Conservation (phyloP, 768 basidiomycete species). For the Leccinum obscurum region DNA sequence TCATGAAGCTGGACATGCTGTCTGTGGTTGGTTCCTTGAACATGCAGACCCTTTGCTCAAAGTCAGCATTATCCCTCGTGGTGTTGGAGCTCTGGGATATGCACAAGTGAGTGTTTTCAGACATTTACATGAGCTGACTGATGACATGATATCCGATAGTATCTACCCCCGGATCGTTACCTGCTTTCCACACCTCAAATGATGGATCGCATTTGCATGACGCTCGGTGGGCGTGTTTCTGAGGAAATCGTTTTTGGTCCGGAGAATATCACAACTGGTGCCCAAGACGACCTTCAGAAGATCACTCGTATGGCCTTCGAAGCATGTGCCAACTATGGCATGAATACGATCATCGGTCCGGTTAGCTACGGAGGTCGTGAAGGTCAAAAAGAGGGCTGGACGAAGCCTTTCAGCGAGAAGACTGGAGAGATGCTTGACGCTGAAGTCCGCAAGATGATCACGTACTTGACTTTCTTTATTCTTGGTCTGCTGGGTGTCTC, state of each 20-base stretch:
- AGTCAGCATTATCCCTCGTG: constrained; percentile 97
- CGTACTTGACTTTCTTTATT: constrained; percentile 40
- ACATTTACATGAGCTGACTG: constrained; percentile 1
- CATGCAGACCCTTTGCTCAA: constrained; percentile 96
- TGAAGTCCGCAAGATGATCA: constrained; percentile 96
- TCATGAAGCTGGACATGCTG: constrained; percentile 98
- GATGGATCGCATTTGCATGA: constrained; percentile 96
- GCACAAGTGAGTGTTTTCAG: constrained; percentile 65
- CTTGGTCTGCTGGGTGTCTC: constrained; percentile 5
- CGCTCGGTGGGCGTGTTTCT: constrained; percentile 93
- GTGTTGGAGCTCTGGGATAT: constrained; percentile 93
- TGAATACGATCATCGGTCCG: constrained; percentile 93
- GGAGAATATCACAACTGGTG: constrained; percentile 94
- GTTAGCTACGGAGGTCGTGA: constrained; percentile 94
- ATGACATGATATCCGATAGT: constrained; percentile 44
- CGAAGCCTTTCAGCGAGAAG: constrained; percentile 97
- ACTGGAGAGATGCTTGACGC: constrained; percentile 91
- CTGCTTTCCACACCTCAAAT: constrained; percentile 94
- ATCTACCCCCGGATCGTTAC: constrained; percentile 94
- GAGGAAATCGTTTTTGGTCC: constrained; percentile 97
- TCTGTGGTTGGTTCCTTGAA: constrained; percentile 98
- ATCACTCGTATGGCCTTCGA: constrained; percentile 98
- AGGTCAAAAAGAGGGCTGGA: constrained; percentile 83
- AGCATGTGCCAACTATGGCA: constrained; percentile 93
- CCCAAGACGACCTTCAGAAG: constrained; percentile 97